Evolutionary conservation across 495 filamentous ascomycete genomes (phyloP), one percentile per base, ranked within the genome.

Genomic region (Trichoderma orchidacearum): DNA sequence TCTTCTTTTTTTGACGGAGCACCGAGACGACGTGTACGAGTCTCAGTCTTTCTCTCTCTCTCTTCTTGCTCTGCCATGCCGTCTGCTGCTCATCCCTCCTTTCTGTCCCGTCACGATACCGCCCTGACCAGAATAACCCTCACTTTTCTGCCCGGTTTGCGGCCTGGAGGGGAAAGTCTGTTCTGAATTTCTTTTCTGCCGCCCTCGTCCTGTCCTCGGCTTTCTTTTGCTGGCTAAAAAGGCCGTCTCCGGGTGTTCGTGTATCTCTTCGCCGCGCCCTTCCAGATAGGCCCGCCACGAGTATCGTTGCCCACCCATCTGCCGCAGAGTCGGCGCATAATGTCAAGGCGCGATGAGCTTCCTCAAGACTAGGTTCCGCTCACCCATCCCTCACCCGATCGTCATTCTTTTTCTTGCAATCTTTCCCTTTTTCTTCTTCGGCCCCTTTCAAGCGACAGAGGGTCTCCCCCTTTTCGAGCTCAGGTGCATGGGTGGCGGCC

Each of bases 301-400:
- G 5, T 53, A 30, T 32, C 30, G 27, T 21, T 21, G 51, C 51
- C 51, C 30, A 30, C 9, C 51, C 28, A 30, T 31, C 31, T 30
- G n/a, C 51, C 18, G 51, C 51, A 31, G 28, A 9, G 15, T 18
- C 51, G 28, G 12, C 12, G 28, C 28, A 53, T 21, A 53, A 30
- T 55, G 53, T 55, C 30, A 35, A 21, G 53, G 53, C 45, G 36
- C 3, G 15, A 57, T 57, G 56, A 57, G 56, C 35, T 57, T 57
- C 15, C 56, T 57, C 18, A 57, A 57, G 48, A 27, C 56, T 12
- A 52, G 56, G 56, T 57, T 21, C 18, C 28, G 2, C 41, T 51
- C 12, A 29, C 55, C 25, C 29, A 51, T 45, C 13, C n/a, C n/a
- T n/a, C n/a, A n/a, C n/a, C n/a, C n/a, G n/a, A n/a, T n/a, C n/a